Conservation (phyloP, 116 monocot species). For the Zostera marina region DNA sequence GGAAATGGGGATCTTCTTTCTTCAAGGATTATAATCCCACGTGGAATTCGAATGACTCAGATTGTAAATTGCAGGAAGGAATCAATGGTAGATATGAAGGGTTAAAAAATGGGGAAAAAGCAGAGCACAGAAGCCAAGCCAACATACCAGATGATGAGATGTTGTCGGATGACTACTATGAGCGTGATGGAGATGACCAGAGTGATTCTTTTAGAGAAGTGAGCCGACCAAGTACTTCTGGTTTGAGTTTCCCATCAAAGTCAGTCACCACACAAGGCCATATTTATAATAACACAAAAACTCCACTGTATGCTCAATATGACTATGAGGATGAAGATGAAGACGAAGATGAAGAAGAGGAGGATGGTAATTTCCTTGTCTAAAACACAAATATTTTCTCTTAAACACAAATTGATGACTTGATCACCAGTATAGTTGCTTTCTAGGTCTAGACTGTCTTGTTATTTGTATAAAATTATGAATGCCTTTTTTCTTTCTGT, state of each 20-base stretch:
- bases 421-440: background rate
- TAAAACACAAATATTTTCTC: background rate
- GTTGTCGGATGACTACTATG: conserved; percentile 98
- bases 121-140: conserved; percentile 31
- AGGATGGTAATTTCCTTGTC: conserved; percentile 23
- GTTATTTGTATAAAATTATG: background rate
- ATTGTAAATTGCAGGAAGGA: conserved; percentile 13
- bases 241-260: conserved; percentile 31
- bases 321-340: conserved; percentile 70
- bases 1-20: conserved; percentile 77
- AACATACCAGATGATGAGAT: conserved; percentile 82
- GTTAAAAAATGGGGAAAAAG: conserved; percentile 25
- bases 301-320: conserved; percentile 32
- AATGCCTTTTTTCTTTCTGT: background rate
- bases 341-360: conserved; percentile 57
- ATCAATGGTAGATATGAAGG: conserved; percentile 25
- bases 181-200: conserved; percentile 85
- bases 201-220: conserved; percentile 50
- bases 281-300: conserved; percentile 22
- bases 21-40: conserved; percentile 81
- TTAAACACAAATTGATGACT: background rate
- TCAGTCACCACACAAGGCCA: conserved; percentile 21
- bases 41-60: conserved; percentile 20
- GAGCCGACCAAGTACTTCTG: conserved; percentile 30
- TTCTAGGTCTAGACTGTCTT: background rate